Percentiles rank a stretch among this genome's conserved stretches.
phyloP scores from a whole-genome alignment of 2,329 filamentous ascomycete genomes.

The Aureobasidium sp. region DNA sequence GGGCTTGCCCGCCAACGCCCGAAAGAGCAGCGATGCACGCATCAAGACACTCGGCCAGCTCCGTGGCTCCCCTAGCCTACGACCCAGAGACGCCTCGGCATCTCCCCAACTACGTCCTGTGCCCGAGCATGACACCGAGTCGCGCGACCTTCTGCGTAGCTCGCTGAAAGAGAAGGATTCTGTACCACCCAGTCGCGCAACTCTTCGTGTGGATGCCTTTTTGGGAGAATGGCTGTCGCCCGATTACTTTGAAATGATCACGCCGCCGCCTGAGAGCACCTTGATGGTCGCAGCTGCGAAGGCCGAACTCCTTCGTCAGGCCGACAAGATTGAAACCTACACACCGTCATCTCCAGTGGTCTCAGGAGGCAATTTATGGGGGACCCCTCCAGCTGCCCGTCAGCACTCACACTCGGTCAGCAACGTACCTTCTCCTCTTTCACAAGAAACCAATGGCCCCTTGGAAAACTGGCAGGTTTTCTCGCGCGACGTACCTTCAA shows the following conservation, averaged over 20 bases:
- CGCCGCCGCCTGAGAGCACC: constrained; percentile 73
- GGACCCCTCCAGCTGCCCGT: constrained; percentile 22
- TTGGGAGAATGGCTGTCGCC: constrained; percentile 92
- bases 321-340: constrained; percentile 49
- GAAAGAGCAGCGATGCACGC: constrained; percentile 19
- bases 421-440: background rate
- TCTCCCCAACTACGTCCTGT: constrained; percentile 25
- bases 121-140: constrained; percentile 24
- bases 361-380: constrained; percentile 36
- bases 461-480: constrained; percentile 28
- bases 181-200: constrained; percentile 39
- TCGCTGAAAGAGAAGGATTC: constrained; percentile 23
- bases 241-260: constrained; percentile 88
- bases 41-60: constrained; percentile 21
- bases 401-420: constrained; percentile 13
- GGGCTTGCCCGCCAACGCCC: constrained; percentile 25
- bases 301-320: constrained; percentile 69
- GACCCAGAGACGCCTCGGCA: constrained; percentile 18
- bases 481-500: constrained; percentile 26
- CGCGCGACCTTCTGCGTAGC: background rate
- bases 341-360: constrained; percentile 31
- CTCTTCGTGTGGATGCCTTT: constrained; percentile 80
- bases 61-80: constrained; percentile 25
- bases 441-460: constrained; percentile 13
- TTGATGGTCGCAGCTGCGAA: constrained; percentile 88